Base-by-base conservation (phyloP, 2,329 filamentous ascomycete genomes). In the Sclerotinia subarctica region DNA sequence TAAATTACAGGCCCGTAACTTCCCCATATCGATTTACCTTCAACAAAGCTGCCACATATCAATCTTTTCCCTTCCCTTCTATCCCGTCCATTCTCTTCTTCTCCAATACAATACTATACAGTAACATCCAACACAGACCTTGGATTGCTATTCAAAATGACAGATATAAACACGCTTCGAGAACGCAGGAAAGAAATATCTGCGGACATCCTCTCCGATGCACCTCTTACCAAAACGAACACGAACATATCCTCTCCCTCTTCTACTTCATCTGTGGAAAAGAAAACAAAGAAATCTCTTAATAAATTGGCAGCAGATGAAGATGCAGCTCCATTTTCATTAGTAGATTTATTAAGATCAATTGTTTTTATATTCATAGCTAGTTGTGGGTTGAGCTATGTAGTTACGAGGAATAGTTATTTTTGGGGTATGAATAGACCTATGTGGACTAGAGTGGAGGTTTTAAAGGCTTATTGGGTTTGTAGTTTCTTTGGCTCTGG, bases 351-450 rank as follows among this genome's bases (percentile, higher is more conserved):
- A 8, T 57, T 73, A 5, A 72, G 76, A 32, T 69, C 72, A 0
- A 51, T 78, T n/a, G 73, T 73, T 19, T 75, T 77, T 38, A 5
- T 77, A 1, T 6, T 74, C 0, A 63, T 78, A 7, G 70, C 70
- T 1, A 72, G 70, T 26, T 69, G 72, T 46, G 72, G 73, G 7
- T 46, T 76, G 7, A 73, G 70, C 35, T 78, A 77, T 70, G 74
- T 78, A 62, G 69, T 78, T 11, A 78, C 76, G 15, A 64, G 73
- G 44, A 71, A 78, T n/a, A 74, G 70, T 53, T 73, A 73, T 24
- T 49, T 72, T 17, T 77, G 75, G 75, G 72, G 72, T 10, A 51
- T 74, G 4, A 68, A 73, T 53, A 70, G 74, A 44, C 75, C 76
- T 13, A 64, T 68, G 26, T 77, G 73, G 71, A 73, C 70, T 21